These are phyloP conservation scores for Geosiphon pyriformis DNA, from an alignment of 192 early-diverging fungal genomes.

Conservation along the genomic window DNA sequence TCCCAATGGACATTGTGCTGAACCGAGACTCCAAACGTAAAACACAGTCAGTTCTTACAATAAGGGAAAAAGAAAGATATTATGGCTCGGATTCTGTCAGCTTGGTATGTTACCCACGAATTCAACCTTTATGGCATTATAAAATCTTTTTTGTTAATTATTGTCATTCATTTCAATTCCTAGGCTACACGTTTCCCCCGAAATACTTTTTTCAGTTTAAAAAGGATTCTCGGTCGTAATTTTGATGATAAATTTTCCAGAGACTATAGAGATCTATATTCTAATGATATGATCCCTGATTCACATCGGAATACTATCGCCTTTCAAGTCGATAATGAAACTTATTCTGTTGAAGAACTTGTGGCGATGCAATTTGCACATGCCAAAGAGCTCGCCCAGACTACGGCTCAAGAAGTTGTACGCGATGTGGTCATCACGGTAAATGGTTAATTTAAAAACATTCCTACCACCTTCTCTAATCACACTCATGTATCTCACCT, in stretches of 20 bases:
- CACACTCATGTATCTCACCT: no score
- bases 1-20: conserved; percentile 88
- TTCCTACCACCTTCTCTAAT: no score
- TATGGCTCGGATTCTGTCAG: conserved; percentile 85
- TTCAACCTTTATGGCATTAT: neutral
- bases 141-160: neutral
- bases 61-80: conserved; percentile 75
- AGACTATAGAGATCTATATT: conserved; percentile 71
- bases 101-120: conserved; percentile 51
- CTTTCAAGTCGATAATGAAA: conserved; percentile 59
- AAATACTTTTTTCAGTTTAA: conserved; percentile 75
- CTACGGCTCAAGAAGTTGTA: conserved; percentile 66
- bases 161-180: neutral
- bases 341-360: conserved; percentile 78
- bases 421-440: conserved; percentile 91
- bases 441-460: neutral
- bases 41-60: conserved; percentile 74
- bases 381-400: conserved; percentile 78
- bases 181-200: conserved; percentile 80
- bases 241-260: conserved; percentile 66
- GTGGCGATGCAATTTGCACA: conserved; percentile 91
- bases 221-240: conserved; percentile 74
- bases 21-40: conserved; percentile 96
- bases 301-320: conserved; percentile 56
- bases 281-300: conserved; percentile 74